Percentiles rank a stretch among this genome's conserved stretches.
Evolutionary conservation across 257 asterid species (phyloP).

Genomic region (Echites panduratus): DNA sequence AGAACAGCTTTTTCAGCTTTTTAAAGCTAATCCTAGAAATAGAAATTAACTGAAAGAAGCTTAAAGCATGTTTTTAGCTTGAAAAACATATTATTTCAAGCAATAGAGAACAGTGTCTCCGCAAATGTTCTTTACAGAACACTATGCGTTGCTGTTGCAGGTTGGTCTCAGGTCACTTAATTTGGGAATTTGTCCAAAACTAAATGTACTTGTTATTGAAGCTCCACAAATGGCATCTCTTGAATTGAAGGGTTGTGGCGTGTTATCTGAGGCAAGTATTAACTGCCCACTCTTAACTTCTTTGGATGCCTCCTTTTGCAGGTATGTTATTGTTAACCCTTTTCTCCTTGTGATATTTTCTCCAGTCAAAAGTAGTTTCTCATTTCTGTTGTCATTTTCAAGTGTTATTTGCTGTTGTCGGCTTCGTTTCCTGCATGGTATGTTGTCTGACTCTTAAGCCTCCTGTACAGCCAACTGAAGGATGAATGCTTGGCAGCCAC

Average conservation of each 20-base stretch:
- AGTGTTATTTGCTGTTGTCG: background rate
- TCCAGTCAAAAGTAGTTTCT: background rate
- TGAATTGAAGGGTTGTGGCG: slow-evolving; percentile 97
- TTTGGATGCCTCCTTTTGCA: slow-evolving; percentile 97
- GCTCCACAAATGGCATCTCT: slow-evolving; percentile 89
- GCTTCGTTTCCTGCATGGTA: slow-evolving; percentile 3
- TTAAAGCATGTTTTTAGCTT: background rate
- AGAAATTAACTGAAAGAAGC: background rate
- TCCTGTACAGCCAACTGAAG: slow-evolving; percentile 67
- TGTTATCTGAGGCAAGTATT: slow-evolving; percentile 70
- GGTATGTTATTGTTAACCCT: slow-evolving; percentile 30
- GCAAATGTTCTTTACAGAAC: background rate
- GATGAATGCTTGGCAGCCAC: slow-evolving; percentile 93
- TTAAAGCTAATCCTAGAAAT: no score
- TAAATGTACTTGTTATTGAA: slow-evolving; percentile 61
- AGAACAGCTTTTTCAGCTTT: background rate
- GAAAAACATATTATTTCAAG: background rate
- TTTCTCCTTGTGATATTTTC: background rate
- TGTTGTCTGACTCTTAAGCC: slow-evolving; percentile 11
- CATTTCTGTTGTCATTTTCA: background rate
- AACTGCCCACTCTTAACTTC: slow-evolving; percentile 79
- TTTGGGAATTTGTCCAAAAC: slow-evolving; percentile 95
- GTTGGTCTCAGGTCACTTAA: slow-evolving; percentile 89
- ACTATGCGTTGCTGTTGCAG: slow-evolving; percentile 31
- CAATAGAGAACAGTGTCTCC: background rate